These are phyloP conservation scores for Picea sitchensis DNA, from an alignment of 75 land plant genomes.

Conservation along the genomic window DNA sequence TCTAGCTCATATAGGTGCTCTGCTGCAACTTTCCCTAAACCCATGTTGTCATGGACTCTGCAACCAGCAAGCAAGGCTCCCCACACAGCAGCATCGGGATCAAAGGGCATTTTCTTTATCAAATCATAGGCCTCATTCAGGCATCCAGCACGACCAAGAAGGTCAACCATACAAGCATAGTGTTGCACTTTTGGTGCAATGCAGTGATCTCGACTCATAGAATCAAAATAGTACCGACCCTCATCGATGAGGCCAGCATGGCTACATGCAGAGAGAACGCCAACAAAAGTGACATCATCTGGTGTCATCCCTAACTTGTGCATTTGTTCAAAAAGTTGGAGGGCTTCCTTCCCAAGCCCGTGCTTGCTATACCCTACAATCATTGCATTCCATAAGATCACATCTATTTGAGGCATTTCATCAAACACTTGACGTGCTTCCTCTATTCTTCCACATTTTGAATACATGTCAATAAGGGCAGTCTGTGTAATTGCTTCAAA, in stretches of 20 bases:
- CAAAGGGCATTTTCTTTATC: slow-evolving; percentile 10
- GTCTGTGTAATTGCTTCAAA: neutral
- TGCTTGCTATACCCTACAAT: neutral
- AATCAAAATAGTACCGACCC: slow-evolving; percentile 1
- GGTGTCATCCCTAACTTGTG: neutral
- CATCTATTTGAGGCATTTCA: neutral
- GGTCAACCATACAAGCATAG: slow-evolving; percentile 19
- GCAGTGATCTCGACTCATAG: neutral
- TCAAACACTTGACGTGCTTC: neutral
- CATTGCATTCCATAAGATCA: neutral
- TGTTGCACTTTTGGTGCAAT: slow-evolving; percentile 4
- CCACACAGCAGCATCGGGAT: slow-evolving; percentile 11
- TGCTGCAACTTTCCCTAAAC: neutral
- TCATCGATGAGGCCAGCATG: neutral
- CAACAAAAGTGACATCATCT: neutral
- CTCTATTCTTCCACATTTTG: neutral
- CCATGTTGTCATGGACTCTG: slow-evolving; percentile 2
- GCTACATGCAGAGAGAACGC: neutral
- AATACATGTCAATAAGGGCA: neutral
- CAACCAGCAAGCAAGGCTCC: slow-evolving; percentile 13
- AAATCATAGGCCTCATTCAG: slow-evolving; percentile 5
- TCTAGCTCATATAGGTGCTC: slow-evolving; percentile 11
- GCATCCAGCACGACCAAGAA: slow-evolving; percentile 14
- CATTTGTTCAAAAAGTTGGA: neutral
- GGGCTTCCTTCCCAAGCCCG: neutral